Base-by-base conservation (phyloP, 345 rosid genomes). In the Rhodamnia rubescens region DNA sequence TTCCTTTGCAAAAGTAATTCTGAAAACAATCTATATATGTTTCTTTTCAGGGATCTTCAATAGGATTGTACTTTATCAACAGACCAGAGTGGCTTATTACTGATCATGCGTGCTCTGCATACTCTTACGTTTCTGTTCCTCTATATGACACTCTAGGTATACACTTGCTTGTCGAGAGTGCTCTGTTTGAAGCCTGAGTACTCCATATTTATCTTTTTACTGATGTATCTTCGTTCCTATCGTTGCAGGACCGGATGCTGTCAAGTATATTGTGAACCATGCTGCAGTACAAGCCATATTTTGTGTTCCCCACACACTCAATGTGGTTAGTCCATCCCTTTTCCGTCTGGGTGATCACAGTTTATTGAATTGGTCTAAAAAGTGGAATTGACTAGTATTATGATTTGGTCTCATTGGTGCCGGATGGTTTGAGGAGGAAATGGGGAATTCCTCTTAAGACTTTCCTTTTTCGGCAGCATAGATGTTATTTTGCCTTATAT, bases 21-120 rank as follows among this genome's bases (percentile, higher is more conserved):
- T 36, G 78, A 69, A 69, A 18, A 32, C 4, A 2, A 69, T 69
- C 22, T 32, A 16, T 69, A 69, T 18, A 36, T 69, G 47, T 32
- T 69, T 69, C 10, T 64, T 64, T 36, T 88, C 90, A 97, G 99
- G 98, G 97, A 85, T 91, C 99, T 87, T 85, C 87, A 84, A 83
- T 97, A 91, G 99, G 99, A 84, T 84, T 96, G 64, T 97, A 97
- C 90, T 97, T 97, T 86, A 93, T 96, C 88, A 97, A 97, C 87
- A 94, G 98, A 59, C 98, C 99, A 22, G 99, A 97, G 88, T 97
- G 99, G 99, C 87, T 93, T 29, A 92, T 97, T 64, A 94, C 93
- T 89, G 99, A 97, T 90, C 99, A 97, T 90, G 98, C 99, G 64
- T 96, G 99, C 90, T 91, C 98, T 22, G 95, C 99, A 18, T 97